Base-by-base conservation (phyloP, 2,329 filamentous ascomycete genomes). In the Fusarium bulbicola region DNA sequence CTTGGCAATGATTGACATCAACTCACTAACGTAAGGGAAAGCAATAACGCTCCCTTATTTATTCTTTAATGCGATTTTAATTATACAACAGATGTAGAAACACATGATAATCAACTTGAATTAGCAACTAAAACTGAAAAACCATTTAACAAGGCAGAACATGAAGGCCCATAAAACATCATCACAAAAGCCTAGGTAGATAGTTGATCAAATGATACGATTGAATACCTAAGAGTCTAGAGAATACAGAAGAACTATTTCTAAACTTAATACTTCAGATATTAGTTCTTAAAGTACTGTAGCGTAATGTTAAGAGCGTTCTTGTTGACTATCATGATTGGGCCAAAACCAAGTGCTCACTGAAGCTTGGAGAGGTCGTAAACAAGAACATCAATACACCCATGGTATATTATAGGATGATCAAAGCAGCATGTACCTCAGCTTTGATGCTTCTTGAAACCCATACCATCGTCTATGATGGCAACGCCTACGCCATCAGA, bases 101-200 rank as follows among this genome's bases (percentile, higher is more conserved):
- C 12, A 12, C 15, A 3, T 11, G 7, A 8, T n/a, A 24, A 1
- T 34, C 3, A 34, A 20, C 2, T 18, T 20, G n/a, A 13, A 24
- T 24, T 3, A 10, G 20, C 0, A 14, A 34, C 4, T 9, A 24
- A 18, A 50, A 24, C 5, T 20, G 21, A 32, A 18, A 49, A 16
- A 0, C 20, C 7, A 16, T 8, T n/a, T 6, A 9, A 12, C 32
- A 30, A 4, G 20, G 20, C 10, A 16, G 7, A 34, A 34, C 14
- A 8, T 34, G 14, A 16, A 34, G 32, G 32, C 32, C 32, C 7
- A 34, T 34, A 3, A 34, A 34, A 34, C 32, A 34, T 15, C 32
- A 16, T 34, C 21, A n/a, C 6, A 4, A 13, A 32, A 13, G 3
- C 21, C 15, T 5, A 13, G 3, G 14, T 16, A 16, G 1, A 34